Percentiles rank a stretch among this genome's conserved stretches.
Conservation (phyloP, 139 green algal genomes). For the Nannochloris sp. region DNA sequence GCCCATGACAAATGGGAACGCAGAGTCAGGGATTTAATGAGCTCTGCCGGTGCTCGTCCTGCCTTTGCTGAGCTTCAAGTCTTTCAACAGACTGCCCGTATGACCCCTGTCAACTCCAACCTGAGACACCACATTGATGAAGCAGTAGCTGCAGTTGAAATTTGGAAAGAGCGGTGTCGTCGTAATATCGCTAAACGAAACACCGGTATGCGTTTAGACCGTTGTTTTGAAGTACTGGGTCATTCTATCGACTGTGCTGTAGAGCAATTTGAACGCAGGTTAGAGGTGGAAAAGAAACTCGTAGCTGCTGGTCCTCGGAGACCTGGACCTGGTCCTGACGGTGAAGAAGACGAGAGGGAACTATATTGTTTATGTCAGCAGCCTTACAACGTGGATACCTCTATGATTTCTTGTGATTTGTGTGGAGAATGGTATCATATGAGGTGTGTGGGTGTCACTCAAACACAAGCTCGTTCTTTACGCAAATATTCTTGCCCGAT, state of each 20-base stretch:
- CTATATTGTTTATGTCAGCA: constrained; percentile 66
- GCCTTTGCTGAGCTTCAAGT: constrained; percentile 12
- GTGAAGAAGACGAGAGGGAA: constrained; percentile 21
- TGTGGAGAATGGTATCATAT: constrained; percentile 72
- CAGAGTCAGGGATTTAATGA: neutral
- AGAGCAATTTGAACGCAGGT: constrained; percentile 38
- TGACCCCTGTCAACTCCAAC: constrained; percentile 18
- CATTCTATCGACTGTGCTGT: constrained; percentile 24
- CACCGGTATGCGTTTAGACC: constrained; percentile 13
- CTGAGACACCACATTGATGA: constrained; percentile 20
- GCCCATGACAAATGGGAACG: neutral
- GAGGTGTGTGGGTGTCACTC: constrained; percentile 48
- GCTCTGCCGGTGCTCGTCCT: constrained; percentile 1
- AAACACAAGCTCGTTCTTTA: constrained; percentile 14
- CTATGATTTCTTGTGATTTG: constrained; percentile 55
- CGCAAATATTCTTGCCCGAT: constrained; percentile 55
- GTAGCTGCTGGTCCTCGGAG: constrained; percentile 11
- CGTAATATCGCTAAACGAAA: constrained; percentile 21
- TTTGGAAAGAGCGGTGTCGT: constrained; percentile 24
- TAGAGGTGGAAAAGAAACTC: constrained; percentile 34
- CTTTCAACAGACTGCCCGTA: constrained; percentile 19
- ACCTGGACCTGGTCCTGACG: constrained; percentile 5
- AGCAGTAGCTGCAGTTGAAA: constrained; percentile 4
- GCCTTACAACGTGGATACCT: constrained; percentile 23
- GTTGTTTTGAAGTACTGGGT: constrained; percentile 13